phyloP scores from a whole-genome alignment of 176 grass and related monocot genomes.

The Phoenix dactylifera region DNA sequence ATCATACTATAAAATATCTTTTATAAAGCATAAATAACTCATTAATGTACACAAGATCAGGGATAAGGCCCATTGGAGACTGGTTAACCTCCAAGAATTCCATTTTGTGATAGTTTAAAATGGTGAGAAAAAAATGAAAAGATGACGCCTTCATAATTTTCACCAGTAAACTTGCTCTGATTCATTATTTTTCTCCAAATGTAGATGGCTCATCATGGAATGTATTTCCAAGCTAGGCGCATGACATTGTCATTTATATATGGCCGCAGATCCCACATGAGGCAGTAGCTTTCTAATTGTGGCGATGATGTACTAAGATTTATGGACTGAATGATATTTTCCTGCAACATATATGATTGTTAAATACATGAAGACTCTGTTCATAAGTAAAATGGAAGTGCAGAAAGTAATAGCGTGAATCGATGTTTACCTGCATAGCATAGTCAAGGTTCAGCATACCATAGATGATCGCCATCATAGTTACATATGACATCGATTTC shows the following conservation, averaged over 20 bases:
- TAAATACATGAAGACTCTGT: background rate
- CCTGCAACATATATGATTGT: conserved; percentile 20
- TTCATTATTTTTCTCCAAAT: no score
- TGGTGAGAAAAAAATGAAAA: no score
- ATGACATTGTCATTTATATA: conserved; percentile 38
- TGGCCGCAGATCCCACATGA: conserved; percentile 64
- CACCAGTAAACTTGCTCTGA: no score
- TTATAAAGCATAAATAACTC: no score
- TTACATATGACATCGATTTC: conserved; percentile 16
- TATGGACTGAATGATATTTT: conserved; percentile 43
- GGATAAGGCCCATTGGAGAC: no score
- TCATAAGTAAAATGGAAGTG: background rate
- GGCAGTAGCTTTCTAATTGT: conserved; percentile 51
- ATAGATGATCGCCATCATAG: conserved; percentile 25
- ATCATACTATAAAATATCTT: no score
- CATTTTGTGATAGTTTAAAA: no score
- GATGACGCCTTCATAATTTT: no score
- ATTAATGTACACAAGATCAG: no score
- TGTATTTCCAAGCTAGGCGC: conserved; percentile 33
- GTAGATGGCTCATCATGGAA: conserved; percentile 9
- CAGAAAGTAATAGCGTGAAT: background rate
- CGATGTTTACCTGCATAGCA: conserved; percentile 38
- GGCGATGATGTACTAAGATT: conserved; percentile 31
- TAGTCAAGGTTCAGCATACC: conserved; percentile 73
- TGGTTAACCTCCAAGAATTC: no score